Evolutionary conservation across 495 filamentous ascomycete species (phyloP).

Genomic region (Sphaerosporella brunnea): DNA sequence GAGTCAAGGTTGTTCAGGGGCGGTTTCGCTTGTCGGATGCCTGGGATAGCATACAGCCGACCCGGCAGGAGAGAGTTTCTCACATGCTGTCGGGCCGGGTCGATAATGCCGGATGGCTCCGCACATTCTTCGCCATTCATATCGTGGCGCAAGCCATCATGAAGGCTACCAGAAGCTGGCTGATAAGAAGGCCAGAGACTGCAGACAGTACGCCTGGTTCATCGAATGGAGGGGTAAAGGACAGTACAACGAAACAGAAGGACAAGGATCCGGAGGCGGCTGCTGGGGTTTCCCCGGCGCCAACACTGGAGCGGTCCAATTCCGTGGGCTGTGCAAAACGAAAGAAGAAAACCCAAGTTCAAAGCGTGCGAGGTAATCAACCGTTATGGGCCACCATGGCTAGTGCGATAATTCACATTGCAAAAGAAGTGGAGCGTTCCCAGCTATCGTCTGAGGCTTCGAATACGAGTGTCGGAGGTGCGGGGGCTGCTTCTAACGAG

Average conservation of each 20-base stretch:
- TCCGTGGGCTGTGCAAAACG: slow-evolving; percentile 18
- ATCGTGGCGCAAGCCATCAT: slow-evolving; percentile 70
- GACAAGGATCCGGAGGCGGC: slow-evolving; percentile 26
- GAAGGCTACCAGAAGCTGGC: slow-evolving; percentile 27
- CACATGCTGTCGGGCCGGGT: slow-evolving; percentile 3
- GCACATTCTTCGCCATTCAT: slow-evolving; percentile 58
- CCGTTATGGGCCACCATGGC: slow-evolving; percentile 26
- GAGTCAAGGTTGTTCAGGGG: slow-evolving; percentile 43
- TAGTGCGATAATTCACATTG: slow-evolving; percentile 25
- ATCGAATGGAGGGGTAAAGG: slow-evolving; percentile 12
- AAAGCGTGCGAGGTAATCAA: slow-evolving; percentile 23
- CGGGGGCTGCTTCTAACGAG: slow-evolving; percentile 13
- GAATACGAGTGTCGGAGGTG: slow-evolving; percentile 12
- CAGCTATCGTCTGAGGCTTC: slow-evolving; percentile 23
- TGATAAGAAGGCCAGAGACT: slow-evolving; percentile 23
- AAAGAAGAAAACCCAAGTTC: slow-evolving; percentile 25
- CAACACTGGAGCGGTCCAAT: slow-evolving; percentile 16
- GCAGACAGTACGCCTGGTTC: slow-evolving; percentile 10
- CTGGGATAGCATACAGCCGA: slow-evolving; percentile 27
- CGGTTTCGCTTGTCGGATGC: slow-evolving; percentile 36
- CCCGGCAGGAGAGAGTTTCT: neutral
- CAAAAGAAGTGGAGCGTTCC: slow-evolving; percentile 25
- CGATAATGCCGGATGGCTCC: slow-evolving; percentile 40
- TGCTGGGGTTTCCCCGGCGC: slow-evolving; percentile 15
- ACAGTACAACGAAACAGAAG: slow-evolving; percentile 21